These are phyloP conservation scores for Solanum raphanifolium DNA, from an alignment of 257 asterid species.

Conservation along the genomic window DNA sequence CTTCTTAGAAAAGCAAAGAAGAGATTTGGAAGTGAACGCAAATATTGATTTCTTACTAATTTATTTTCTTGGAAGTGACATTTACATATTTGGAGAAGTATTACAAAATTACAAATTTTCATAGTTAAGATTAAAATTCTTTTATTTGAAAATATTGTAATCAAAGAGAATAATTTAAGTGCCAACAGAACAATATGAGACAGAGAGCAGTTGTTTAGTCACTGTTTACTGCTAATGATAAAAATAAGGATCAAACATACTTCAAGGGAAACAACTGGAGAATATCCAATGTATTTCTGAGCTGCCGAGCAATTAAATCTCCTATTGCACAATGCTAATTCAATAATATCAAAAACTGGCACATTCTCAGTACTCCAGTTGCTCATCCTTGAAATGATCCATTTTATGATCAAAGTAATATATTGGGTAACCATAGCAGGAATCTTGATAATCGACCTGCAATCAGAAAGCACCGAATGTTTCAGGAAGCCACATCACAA, in stretches of 20 bases:
- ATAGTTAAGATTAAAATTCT: not conserved
- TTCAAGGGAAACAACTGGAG: conserved; percentile 61
- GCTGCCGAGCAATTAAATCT: conserved; percentile 74
- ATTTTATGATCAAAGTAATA: conserved; percentile 26
- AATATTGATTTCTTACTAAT: not conserved
- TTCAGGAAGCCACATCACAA: not conserved
- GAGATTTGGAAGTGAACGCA: not conserved
- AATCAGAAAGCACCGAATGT: conserved; percentile 5
- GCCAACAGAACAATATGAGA: not conserved
- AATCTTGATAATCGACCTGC: conserved; percentile 60
- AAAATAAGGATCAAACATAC: conserved; percentile 22
- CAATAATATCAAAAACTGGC: conserved; percentile 28
- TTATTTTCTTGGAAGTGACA: not conserved
- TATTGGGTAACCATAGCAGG: conserved; percentile 38
- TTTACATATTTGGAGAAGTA: not conserved
- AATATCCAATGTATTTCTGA: conserved; percentile 53
- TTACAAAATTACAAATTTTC: not conserved
- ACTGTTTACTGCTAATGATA: not conserved
- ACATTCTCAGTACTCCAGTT: conserved; percentile 26
- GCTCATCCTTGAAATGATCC: conserved; percentile 30
- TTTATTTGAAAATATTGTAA: not conserved
- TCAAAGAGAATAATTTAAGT: not conserved
- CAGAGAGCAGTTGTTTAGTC: not conserved
- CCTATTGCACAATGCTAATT: conserved; percentile 51
- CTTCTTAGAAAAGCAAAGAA: not conserved